Base-by-base conservation (phyloP, 495 filamentous ascomycete genomes). In the Echria macrotheca region DNA sequence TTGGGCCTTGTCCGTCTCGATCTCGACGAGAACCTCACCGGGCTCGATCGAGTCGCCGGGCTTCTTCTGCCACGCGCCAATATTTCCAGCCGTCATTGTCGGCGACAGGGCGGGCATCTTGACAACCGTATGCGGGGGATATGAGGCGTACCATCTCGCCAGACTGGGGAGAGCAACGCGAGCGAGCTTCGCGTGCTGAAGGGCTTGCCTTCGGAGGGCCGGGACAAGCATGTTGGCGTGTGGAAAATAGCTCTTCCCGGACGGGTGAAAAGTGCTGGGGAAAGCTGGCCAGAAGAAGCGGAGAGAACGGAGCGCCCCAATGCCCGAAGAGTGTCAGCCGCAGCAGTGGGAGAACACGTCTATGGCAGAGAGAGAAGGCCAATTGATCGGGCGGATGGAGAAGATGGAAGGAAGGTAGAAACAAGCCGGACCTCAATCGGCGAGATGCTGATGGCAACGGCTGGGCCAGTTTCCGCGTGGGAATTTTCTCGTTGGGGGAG, bases 1-100 rank as follows among this genome's bases (percentile, higher is more conserved):
- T 71, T 99, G 94, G 33, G 94, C 94, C 78, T 99, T 99, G 70
- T 99, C 94, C 62, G 94, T 99, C 76, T 99, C 94, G 64, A 99
- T 97, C 76, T 99, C 94, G 23, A 97, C 94, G 50, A 99, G 71
- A n/a, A 97, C 91, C 70, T 99, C 94, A 63, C 94, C 94, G 37
- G 94, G 90, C 49, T 80, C 68, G 63, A 99, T 83, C 44, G 71
- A 60, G 67, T 99, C 94, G 65, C 94, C 94, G 59, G 82, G 76
- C 74, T 96, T 89, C 81, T 96, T 97, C 73, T 96, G 86, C 94
- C 94, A 99, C 44, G 85, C 77, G 53, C 94, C 94, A 70, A 99
- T 95, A 72, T 95, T 96, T 56, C 94, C 94, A 39, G 86, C 76
- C 29, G 85, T 87, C 94, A 99, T 99, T 43, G 94, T 99, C 25